Evolutionary conservation across 164 flowering plant species (phyloP), one percentile per base, ranked within the genome.

Genomic region (Platanus orientalis): DNA sequence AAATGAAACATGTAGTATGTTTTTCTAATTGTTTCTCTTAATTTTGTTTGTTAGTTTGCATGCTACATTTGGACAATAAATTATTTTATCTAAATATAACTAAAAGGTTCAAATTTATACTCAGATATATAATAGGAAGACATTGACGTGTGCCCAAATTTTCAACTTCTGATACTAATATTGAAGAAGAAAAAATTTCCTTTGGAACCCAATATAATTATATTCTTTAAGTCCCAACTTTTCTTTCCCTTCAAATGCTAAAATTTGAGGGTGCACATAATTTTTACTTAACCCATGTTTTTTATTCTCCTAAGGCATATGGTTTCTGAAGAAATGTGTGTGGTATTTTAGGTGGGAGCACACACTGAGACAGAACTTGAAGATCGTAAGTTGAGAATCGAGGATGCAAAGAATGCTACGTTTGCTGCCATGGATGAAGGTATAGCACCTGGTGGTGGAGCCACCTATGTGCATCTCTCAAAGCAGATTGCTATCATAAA

Each of bases 331-430:
- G 56, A 54, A 62, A 66, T 73, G 44, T 51, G 30, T 52, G 25
- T 76, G 49, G 44, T 24, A 56, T 72, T n/a, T 65, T 63, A 92
- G 98, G 97, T 94, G 9, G 97, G 99, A 70, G 99, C 90, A 54
- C 87, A 81, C 62, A 91, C 96, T 1, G 99, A 91, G 71, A 55
- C 68, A n/a, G 99, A 92, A 71, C 89, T 94, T 40, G 96, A 88
- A 73, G 99, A 94, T 50, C 78, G 81, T 19, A 94, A 89, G 72
- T 94, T 91, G 44, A 80, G 89, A 75, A 76, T 91, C 58, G 94
- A 89, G 76, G 99, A 94, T 81, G 99, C 99, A 49, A 89, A 86
- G 74, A 81, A 78, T 80, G 87, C 99, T 52, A 89, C 92, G n/a
- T 80, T 80, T 76, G 92, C 98, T 71, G 98, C 98, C 49, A 83